These are phyloP conservation scores for Pichia scutulata DNA, from an alignment of 805 yeast species.

Conservation along the genomic window DNA sequence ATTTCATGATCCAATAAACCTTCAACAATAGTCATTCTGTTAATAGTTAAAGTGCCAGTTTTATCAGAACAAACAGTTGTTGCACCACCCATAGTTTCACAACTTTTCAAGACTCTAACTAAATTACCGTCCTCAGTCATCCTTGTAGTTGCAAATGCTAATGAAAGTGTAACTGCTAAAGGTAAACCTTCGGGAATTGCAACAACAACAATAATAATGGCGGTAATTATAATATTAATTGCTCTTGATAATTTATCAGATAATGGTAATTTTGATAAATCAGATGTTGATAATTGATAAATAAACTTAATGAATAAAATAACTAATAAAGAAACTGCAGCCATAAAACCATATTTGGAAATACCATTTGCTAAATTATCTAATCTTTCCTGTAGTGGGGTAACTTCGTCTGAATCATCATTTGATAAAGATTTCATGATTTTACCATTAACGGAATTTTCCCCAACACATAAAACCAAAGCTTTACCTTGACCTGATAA, in stretches of 20 bases:
- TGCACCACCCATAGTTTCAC: slow-evolving; percentile 99
- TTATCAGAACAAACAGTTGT: slow-evolving; percentile 96
- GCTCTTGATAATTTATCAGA: slow-evolving; percentile 80
- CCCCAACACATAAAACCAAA: slow-evolving; percentile 85
- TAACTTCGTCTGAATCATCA: slow-evolving; percentile 73
- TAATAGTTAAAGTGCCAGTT: slow-evolving; percentile 95
- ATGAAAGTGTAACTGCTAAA: slow-evolving; percentile 89
- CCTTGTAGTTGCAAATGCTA: slow-evolving; percentile 96
- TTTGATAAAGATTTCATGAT: slow-evolving; percentile 74
- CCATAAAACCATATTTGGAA: slow-evolving; percentile 86
- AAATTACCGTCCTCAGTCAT: slow-evolving; percentile 95
- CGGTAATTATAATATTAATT: slow-evolving; percentile 78
- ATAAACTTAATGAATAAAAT: slow-evolving; percentile 73
- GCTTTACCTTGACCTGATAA: slow-evolving; percentile 82
- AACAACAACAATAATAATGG: slow-evolving; percentile 89
- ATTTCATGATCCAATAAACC: slow-evolving; percentile 57
- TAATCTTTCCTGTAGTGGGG: slow-evolving; percentile 83
- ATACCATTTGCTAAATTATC: slow-evolving; percentile 84
- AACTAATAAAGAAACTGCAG: slow-evolving; percentile 74
- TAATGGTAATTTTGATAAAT: slow-evolving; percentile 35
- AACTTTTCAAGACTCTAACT: slow-evolving; percentile 87
- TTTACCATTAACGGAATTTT: slow-evolving; percentile 82
- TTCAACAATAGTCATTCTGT: slow-evolving; percentile 81
- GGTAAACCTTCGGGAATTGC: slow-evolving; percentile 99
- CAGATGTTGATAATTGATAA: slow-evolving; percentile 47